Percentiles rank a stretch among this genome's conserved stretches.
Evolutionary conservation across 352 stramenopile genomes (phyloP).

Genomic region (Sclerospora graminicola): DNA sequence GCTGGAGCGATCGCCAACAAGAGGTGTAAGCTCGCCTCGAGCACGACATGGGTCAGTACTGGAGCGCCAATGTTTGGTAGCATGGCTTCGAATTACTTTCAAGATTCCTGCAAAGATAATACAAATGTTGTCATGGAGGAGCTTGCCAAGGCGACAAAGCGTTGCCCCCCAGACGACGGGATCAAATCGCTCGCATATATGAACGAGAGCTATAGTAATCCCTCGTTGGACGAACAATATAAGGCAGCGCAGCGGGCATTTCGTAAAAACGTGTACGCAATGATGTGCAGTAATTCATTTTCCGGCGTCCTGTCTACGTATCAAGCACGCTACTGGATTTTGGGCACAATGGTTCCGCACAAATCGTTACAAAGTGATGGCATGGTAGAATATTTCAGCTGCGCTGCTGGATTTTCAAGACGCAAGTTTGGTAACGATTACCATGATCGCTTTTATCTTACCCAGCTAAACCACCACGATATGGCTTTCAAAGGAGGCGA

Average conservation of each 20-base stretch:
- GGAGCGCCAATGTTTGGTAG: constrained; percentile 21
- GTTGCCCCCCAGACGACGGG: constrained; percentile 22
- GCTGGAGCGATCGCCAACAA: constrained; percentile 11
- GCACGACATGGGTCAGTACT: constrained; percentile 17
- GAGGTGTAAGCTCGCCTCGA: constrained; percentile 12
- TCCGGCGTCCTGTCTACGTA: constrained; percentile 24
- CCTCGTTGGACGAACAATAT: constrained; percentile 12
- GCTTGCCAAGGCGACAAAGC: constrained; percentile 13
- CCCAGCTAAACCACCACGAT: constrained; percentile 23
- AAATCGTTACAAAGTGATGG: constrained; percentile 24
- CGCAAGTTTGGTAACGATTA: constrained; percentile 22
- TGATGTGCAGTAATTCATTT: constrained; percentile 27
- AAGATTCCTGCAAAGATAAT: constrained; percentile 19
- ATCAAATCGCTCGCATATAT: constrained; percentile 28
- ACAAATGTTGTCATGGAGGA: constrained; percentile 16
- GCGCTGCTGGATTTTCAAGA: constrained; percentile 15
- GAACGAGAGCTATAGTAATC: constrained; percentile 12
- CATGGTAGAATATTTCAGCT: constrained; percentile 21
- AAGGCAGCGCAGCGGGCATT: constrained; percentile 20
- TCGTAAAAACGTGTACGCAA: constrained; percentile 18
- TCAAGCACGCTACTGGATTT: constrained; percentile 12
- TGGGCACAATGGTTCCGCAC: constrained; percentile 17
- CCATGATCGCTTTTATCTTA: constrained; percentile 20
- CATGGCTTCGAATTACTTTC: constrained; percentile 20
- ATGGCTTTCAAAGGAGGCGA: constrained; percentile 31